phyloP scores from a whole-genome alignment of 768 basidiomycete species.

The Mycena floridula region DNA sequence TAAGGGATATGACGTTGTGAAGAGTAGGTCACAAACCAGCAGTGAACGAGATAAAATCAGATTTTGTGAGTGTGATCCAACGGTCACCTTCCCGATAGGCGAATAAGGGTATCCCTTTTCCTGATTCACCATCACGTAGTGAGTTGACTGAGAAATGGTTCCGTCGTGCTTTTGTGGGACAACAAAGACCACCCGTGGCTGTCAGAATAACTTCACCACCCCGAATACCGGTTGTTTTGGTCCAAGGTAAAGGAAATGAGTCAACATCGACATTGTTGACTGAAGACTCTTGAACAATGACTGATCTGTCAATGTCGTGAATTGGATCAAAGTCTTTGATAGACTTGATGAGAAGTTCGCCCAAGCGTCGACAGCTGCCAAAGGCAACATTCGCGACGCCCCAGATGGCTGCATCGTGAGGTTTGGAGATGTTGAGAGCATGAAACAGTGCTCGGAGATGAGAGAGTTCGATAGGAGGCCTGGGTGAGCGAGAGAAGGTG shows the following conservation, averaged over 20 bases:
- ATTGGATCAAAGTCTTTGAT: background rate
- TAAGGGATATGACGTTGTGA: no score
- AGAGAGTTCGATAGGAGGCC: constrained; percentile 2
- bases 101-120: constrained; percentile 6
- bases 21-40: no score
- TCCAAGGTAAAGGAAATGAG: no score
- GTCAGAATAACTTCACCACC: no score
- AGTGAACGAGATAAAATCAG: background rate
- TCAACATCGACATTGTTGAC: background rate
- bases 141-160: constrained; percentile 8
- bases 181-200: constrained; percentile 11
- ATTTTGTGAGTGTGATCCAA: background rate
- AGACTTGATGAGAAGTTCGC: constrained; percentile 2
- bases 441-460: constrained; percentile 6
- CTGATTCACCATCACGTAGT: background rate
- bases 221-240: no score
- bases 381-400: constrained; percentile 9
- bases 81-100: background rate
- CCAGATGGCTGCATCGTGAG: constrained; percentile 9
- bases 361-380: constrained; percentile 5
- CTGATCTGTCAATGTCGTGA: background rate
- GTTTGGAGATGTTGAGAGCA: background rate
- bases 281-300: background rate
- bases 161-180: constrained; percentile 10
- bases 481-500: constrained; percentile 6